These are phyloP conservation scores for Penicillium italicum DNA, from an alignment of 2,329 filamentous ascomycete species.

Conservation along the genomic window DNA sequence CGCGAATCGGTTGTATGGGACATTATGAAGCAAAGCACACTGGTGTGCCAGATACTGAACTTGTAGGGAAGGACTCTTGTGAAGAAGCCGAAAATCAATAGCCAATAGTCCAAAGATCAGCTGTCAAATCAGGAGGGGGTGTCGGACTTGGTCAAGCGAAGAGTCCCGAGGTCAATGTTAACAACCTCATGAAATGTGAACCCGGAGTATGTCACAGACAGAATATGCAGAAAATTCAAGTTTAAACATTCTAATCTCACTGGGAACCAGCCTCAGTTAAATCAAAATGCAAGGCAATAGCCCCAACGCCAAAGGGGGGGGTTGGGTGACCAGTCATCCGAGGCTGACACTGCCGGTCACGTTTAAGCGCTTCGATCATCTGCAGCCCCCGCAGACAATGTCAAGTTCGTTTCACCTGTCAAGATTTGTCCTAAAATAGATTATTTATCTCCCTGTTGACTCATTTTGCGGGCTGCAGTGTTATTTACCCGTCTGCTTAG, in stretches of 20 bases:
- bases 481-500: background rate
- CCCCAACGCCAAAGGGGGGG: background rate
- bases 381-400: conserved; percentile 9
- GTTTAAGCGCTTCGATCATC: conserved; percentile 23
- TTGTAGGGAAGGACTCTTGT: background rate
- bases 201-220: background rate
- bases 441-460: background rate
- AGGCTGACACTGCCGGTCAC: conserved; percentile 21
- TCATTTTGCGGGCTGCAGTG: background rate
- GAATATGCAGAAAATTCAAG: background rate
- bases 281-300: background rate
- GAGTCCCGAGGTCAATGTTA: background rate
- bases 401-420: background rate
- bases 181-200: background rate
- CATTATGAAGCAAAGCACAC: conserved; percentile 6
- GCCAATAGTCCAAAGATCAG: background rate
- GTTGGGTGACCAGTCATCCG: conserved; percentile 15
- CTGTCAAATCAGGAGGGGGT: background rate
- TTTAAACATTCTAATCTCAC: background rate
- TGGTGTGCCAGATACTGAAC: background rate
- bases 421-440: background rate
- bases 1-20: conserved; percentile 7
- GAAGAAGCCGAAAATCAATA: background rate
- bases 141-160: background rate
- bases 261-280: background rate